phyloP scores from a whole-genome alignment of 306 rosid species.

The Rubus parviflorus region DNA sequence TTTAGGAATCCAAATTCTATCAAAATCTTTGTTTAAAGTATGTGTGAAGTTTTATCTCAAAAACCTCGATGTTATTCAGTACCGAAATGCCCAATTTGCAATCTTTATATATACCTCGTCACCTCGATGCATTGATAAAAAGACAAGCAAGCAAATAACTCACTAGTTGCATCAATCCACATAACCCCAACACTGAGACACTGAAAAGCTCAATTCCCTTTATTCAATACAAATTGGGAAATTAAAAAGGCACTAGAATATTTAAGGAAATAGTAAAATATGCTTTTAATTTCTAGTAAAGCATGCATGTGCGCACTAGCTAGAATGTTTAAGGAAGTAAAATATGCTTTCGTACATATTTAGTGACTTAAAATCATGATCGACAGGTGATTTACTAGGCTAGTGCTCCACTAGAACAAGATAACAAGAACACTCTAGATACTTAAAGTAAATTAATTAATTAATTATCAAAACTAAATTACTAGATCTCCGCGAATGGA shows the following conservation, averaged over 20 bases:
- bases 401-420: conserved; percentile 13
- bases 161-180: not conserved
- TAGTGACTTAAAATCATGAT: not conserved
- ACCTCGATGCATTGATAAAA: not conserved
- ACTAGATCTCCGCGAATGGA: too few species aligned
- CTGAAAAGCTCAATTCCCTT: not conserved
- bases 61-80: not conserved
- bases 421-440: not conserved
- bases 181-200: not conserved
- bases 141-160: not conserved
- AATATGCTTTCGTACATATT: not conserved
- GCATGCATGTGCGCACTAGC: too few species aligned
- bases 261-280: not conserved
- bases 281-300: too few species aligned
- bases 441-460: too few species aligned
- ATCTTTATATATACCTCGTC: not conserved
- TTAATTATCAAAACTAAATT: too few species aligned
- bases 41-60: not conserved
- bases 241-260: not conserved
- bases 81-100: not conserved
- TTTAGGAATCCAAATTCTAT: not conserved
- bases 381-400: not conserved
- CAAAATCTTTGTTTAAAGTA: not conserved
- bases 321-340: too few species aligned
- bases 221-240: not conserved